A percentile compares a stretch with the other conserved stretches of the same genome.
These are phyloP conservation scores for Vaccinium vitisidaea DNA, from an alignment of 148 eudicot genomes.

Conservation along the genomic window DNA sequence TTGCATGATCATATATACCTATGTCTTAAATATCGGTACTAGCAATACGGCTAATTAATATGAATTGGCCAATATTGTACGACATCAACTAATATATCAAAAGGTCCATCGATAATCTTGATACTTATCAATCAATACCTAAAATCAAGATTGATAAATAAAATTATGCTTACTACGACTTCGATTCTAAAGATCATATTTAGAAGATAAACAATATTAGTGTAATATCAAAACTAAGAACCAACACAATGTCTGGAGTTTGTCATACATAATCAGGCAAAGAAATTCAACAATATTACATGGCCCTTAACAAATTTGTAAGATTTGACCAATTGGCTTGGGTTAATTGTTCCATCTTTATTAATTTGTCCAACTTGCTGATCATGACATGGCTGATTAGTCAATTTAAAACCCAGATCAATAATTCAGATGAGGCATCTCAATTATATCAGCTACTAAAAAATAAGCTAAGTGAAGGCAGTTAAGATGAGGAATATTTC, in stretches of 20 bases:
- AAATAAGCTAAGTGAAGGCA: conserved; percentile 4
- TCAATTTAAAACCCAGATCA: conserved; percentile 11
- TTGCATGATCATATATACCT: background rate
- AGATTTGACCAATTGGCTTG: background rate
- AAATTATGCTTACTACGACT: background rate
- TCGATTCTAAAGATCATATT: background rate
- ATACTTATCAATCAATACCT: background rate
- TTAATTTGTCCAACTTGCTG: background rate
- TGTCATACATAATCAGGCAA: background rate
- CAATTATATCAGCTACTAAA: background rate
- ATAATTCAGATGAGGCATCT: conserved; percentile 9
- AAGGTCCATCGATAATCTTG: too few species aligned
- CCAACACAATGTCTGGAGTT: background rate
- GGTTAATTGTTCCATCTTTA: background rate
- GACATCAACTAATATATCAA: too few species aligned
- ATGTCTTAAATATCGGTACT: background rate
- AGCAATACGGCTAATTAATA: too few species aligned
- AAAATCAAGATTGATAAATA: background rate
- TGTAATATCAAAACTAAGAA: background rate
- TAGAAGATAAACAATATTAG: too few species aligned
- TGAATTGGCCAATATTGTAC: background rate
- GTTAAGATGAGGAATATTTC: conserved; percentile 23
- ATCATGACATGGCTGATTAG: background rate
- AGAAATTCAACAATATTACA: background rate
- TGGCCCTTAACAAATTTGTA: background rate